Base-by-base conservation (phyloP, 2,329 filamentous ascomycete genomes). In the Metarhizium robertsii region DNA sequence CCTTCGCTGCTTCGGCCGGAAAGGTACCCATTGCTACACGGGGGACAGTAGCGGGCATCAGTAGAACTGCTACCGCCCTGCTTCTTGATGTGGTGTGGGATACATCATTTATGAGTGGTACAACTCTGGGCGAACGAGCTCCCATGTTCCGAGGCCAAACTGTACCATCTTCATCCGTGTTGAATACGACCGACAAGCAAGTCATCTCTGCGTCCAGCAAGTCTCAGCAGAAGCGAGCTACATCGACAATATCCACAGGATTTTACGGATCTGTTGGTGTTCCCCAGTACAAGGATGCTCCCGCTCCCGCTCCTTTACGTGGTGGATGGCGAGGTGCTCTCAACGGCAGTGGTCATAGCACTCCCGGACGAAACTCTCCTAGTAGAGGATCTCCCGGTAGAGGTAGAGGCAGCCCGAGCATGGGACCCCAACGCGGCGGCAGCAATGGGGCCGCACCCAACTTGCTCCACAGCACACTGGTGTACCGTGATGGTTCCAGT, bases 81-180 rank as follows among this genome's bases (percentile, higher is more conserved):
- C 79, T 96, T 56, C 78, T 99, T 42, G 94, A 99, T 68, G 83
- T 97, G 56, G 86, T 99, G 7, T 99, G 96, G 72, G 95, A 99
- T 68, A 83, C 84, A 13, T 88, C 90, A 0, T 99, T 99, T 71
- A 97, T 99, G 92, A 95, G 91, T 66, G 94, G 94, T 59, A 96
- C 92, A 2, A 94, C 89, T 0, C 79, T 99, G 16, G 88, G 90
- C 57, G 91, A 92, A 55, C 86, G 94, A 57, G 96, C 92, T 67
- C 90, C 91, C 30, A 85, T 90, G 42, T 99, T 99, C 83, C 85
- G 92, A 40, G 94, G 94, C 53, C 92, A 94, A 68, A 96, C 94
- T 0, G 91, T 99, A 4, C 84, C 90, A 2, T 83, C 87, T 6
- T 87, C 88, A n/a, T 88, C 89, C 0, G 91, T 97, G 2, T 79